A percentile compares a stretch with the other conserved stretches of the same genome.
phyloP scores from a whole-genome alignment of 2,329 filamentous ascomycete genomes.

The Ambrosiella beaveri region DNA sequence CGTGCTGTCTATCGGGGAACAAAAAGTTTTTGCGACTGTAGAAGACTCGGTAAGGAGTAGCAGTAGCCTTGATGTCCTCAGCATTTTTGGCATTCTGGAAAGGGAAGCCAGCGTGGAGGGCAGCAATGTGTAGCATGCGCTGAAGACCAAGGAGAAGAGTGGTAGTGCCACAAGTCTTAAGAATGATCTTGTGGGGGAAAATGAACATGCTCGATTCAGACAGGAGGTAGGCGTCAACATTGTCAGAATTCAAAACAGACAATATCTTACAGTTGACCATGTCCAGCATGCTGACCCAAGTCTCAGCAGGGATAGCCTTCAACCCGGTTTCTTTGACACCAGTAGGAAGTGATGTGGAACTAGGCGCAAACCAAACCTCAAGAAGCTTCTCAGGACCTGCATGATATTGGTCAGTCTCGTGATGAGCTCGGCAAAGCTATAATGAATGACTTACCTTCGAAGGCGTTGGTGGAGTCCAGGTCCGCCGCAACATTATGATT shows the following conservation, averaged over 20 bases:
- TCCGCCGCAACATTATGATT: conserved; percentile 88
- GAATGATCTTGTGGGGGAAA: conserved; percentile 96
- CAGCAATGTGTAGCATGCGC: conserved; percentile 82
- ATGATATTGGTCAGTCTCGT: not conserved
- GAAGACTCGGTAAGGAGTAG: conserved; percentile 87
- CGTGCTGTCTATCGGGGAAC: conserved; percentile 84
- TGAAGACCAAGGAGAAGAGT: conserved; percentile 80
- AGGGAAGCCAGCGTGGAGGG: conserved; percentile 74
- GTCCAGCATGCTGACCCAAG: conserved; percentile 94
- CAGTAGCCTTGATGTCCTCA: conserved; percentile 53
- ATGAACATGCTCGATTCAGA: conserved; percentile 99
- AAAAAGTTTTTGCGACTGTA: conserved; percentile 98
- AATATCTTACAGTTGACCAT: conserved; percentile 97
- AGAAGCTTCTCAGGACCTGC: conserved; percentile 86
- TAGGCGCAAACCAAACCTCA: conserved; percentile 93
- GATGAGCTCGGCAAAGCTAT: not conserved
- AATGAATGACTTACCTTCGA: conserved; percentile 49
- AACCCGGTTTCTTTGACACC: conserved; percentile 58
- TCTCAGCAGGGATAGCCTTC: conserved; percentile 67
- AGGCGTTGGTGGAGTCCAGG: conserved; percentile 87
- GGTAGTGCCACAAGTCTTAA: conserved; percentile 97
- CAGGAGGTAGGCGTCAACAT: conserved; percentile 88
- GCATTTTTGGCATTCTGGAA: conserved; percentile 51
- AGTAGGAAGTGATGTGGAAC: conserved; percentile 52
- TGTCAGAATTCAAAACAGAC: conserved; percentile 80